phyloP scores from a whole-genome alignment of 2,329 filamentous ascomycete genomes.

The Epichloe sp. region DNA sequence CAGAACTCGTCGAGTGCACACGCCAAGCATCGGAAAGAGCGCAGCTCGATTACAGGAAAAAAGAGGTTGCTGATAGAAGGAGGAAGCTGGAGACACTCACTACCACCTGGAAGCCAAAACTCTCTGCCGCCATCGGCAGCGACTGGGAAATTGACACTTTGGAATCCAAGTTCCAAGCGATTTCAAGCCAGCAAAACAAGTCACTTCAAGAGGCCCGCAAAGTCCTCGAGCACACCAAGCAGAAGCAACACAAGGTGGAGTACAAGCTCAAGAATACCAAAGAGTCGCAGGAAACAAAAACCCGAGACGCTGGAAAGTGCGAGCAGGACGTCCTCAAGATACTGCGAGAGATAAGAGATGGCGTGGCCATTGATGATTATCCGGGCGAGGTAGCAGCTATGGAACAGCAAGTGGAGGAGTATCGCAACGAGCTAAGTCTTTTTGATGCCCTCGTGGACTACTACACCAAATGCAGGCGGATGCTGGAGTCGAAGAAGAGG shows the following conservation, averaged over 20 bases:
- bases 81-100: slow-evolving; percentile 65
- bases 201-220: slow-evolving; percentile 52
- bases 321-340: slow-evolving; percentile 41
- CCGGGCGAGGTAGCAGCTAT: slow-evolving; percentile 35
- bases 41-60: slow-evolving; percentile 69
- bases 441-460: slow-evolving; percentile 59
- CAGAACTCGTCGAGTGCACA: slow-evolving; percentile 75
- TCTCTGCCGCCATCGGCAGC: slow-evolving; percentile 49
- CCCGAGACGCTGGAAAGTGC: slow-evolving; percentile 47
- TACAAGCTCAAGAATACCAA: slow-evolving; percentile 55
- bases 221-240: slow-evolving; percentile 54
- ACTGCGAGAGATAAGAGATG: slow-evolving; percentile 30
- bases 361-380: slow-evolving; percentile 40
- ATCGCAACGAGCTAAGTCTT: slow-evolving; percentile 54
- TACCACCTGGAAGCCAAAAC: slow-evolving; percentile 58
- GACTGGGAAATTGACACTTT: slow-evolving; percentile 59
- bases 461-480: slow-evolving; percentile 53
- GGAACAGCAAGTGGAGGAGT: slow-evolving; percentile 43
- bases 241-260: slow-evolving; percentile 65
- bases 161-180: slow-evolving; percentile 55
- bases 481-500: slow-evolving; percentile 52
- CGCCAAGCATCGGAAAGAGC: slow-evolving; percentile 71
- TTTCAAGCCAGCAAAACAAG: slow-evolving; percentile 42
- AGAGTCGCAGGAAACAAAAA: slow-evolving; percentile 51
- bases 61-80: slow-evolving; percentile 62